Conservation (phyloP, 2,329 filamentous ascomycete genomes). For the Thelonectria blattea region DNA sequence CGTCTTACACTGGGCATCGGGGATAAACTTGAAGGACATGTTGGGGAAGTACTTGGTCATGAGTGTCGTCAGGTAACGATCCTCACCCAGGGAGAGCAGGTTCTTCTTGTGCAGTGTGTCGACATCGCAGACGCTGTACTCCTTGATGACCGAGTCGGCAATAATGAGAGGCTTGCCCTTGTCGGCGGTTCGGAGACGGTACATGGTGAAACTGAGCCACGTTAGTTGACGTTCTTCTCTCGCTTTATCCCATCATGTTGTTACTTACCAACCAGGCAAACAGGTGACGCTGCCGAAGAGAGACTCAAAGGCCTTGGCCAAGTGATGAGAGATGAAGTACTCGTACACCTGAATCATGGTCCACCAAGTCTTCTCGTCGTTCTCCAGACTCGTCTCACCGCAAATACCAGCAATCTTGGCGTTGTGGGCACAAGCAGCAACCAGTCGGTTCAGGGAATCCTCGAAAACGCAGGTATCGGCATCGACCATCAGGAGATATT, state of each 20-base stretch:
- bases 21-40: slow-evolving; percentile 96
- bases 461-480: slow-evolving; percentile 94
- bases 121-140: slow-evolving; percentile 87
- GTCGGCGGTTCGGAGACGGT: slow-evolving; percentile 90
- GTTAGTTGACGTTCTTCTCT: slow-evolving; percentile 36
- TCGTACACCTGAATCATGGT: slow-evolving; percentile 99
- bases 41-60: slow-evolving; percentile 98
- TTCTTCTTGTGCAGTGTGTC: slow-evolving; percentile 99
- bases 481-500: slow-evolving; percentile 97
- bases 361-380: slow-evolving; percentile 95
- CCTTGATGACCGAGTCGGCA: slow-evolving; percentile 82
- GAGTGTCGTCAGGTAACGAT: slow-evolving; percentile 94
- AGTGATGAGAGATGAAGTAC: slow-evolving; percentile 98
- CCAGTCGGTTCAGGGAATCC: slow-evolving; percentile 89
- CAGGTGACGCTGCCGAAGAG: slow-evolving; percentile 98
- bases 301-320: slow-evolving; percentile 96
- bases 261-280: slow-evolving; percentile 93
- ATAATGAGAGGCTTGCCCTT: slow-evolving; percentile 95
- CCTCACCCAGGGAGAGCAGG: slow-evolving; percentile 88
- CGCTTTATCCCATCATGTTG: not conserved
- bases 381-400: slow-evolving; percentile 94
- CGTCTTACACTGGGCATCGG: slow-evolving; percentile 91
- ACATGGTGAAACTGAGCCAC: slow-evolving; percentile 91
- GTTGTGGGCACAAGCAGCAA: slow-evolving; percentile 91
- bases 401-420: slow-evolving; percentile 97